A percentile compares a stretch with the other conserved stretches of the same genome.
phyloP scores from a whole-genome alignment of 345 rosid species.

The Noccaea caerulescens region DNA sequence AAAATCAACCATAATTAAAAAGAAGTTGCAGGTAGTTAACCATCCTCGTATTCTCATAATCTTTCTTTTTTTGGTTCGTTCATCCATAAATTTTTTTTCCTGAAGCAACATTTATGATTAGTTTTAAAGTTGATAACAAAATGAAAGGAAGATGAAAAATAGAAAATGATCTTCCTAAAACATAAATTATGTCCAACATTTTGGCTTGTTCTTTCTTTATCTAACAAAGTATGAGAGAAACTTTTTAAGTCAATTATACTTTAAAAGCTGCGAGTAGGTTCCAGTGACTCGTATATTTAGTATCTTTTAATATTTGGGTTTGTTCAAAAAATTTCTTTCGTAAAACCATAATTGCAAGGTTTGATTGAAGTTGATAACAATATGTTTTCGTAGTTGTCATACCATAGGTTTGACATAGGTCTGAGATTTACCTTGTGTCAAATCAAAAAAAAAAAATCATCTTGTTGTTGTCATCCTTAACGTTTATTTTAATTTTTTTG shows the following conservation, averaged over 20 bases:
- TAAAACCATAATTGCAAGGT: too few species aligned
- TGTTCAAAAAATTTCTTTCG: background rate
- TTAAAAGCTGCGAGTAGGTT: background rate
- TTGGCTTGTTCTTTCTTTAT: background rate
- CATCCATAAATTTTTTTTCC: background rate
- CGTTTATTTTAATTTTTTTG: background rate
- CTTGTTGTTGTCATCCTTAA: too few species aligned
- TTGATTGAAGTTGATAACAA: too few species aligned
- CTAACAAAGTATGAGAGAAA: background rate
- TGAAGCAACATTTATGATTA: background rate
- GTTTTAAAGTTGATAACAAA: background rate
- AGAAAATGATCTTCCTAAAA: background rate
- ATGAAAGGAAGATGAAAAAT: background rate
- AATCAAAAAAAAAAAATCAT: too few species aligned
- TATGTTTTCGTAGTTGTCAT: too few species aligned
- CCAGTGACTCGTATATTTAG: background rate
- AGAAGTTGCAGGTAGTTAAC: too few species aligned
- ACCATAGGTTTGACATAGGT: too few species aligned
- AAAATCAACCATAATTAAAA: too few species aligned
- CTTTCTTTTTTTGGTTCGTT: background rate
- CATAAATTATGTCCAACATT: background rate
- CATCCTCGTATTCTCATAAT: background rate
- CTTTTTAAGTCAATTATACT: background rate
- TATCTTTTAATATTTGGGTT: background rate
- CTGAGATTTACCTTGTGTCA: too few species aligned